Evolutionary conservation across 1,139 yeast genomes (phyloP), one percentile per base, ranked within the genome.

Genomic region (Kodamaea ohmeri): DNA sequence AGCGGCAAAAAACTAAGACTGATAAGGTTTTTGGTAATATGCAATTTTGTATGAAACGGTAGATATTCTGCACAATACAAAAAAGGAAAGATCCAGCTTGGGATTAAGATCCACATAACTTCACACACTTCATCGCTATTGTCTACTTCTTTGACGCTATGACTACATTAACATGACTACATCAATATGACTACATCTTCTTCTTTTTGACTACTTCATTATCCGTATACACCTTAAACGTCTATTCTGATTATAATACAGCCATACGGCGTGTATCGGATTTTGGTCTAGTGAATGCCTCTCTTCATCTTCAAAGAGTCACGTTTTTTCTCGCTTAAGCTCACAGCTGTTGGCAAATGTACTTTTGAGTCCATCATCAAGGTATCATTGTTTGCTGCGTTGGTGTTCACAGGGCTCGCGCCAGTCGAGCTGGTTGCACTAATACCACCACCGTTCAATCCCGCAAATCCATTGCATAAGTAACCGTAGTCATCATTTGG

Each of bases 281-380:
- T 4, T 15, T 4, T 16, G 24, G 20, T 5, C 49, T 53, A 71
- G 48, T 63, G 73, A 25, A 71, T 71, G 25, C 76, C 76, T 53
- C 76, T 60, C 48, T 71, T 71, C 57, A 71, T 53, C 48, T 70
- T 71, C 45, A 71, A 61, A 18, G 73, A 66, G 40, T 71, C 76
- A 43, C 76, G 58, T 56, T 71, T 71, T 55, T 69, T 71, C 42
- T 71, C 76, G 50, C 73, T 67, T 41, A 70, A 56, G 36, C 65
- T 64, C 35, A 60, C 55, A 39, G 61, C 63, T 15, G 55, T 43
- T 9, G 67, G 66, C 35, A 65, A 48, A 38, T 50, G 54, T 25
- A 60, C 54, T 36, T 39, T 42, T 16, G 52, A 42, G 39, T 46
- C 53, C 5, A 34, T 38, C 30, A 44, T 29, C 37, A 39, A 37